phyloP scores from a whole-genome alignment of 179 eudicot genomes.

The Gypsophila paniculata region DNA sequence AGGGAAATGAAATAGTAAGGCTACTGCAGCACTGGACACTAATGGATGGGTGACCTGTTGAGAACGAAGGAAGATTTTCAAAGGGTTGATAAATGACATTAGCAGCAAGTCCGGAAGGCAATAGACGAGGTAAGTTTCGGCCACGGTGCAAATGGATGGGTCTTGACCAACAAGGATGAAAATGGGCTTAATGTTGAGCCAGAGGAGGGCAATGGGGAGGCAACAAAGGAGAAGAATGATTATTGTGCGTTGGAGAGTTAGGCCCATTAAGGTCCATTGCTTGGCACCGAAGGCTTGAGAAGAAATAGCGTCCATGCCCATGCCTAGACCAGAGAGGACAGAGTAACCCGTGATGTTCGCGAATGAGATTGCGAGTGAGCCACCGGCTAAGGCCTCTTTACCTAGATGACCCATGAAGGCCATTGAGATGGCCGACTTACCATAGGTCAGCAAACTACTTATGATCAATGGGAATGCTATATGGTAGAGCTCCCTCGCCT shows the following conservation, averaged over 20 bases:
- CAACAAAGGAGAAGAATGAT: slow-evolving; percentile 41
- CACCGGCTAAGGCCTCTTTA: slow-evolving; percentile 39
- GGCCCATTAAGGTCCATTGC: slow-evolving; percentile 49
- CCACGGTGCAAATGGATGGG: slow-evolving; percentile 39
- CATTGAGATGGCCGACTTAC: slow-evolving; percentile 36
- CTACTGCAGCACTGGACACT: slow-evolving; percentile 41
- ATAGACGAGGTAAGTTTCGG: slow-evolving; percentile 43
- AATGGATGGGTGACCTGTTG: slow-evolving; percentile 54
- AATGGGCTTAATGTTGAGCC: slow-evolving; percentile 57
- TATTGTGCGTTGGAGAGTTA: slow-evolving; percentile 56
- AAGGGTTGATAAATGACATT: slow-evolving; percentile 46
- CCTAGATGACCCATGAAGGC: slow-evolving; percentile 42
- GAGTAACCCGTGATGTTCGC: slow-evolving; percentile 51
- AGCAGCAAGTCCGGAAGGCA: slow-evolving; percentile 56
- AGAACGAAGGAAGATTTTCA: slow-evolving; percentile 47
- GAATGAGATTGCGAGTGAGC: slow-evolving; percentile 37
- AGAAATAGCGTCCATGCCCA: slow-evolving; percentile 74
- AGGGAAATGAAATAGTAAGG: slow-evolving; percentile 46
- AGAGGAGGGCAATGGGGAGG: slow-evolving; percentile 55
- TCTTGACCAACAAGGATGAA: slow-evolving; percentile 47
- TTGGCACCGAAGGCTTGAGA: slow-evolving; percentile 74
- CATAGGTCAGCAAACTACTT: slow-evolving; percentile 34
- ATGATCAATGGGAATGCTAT: slow-evolving; percentile 39
- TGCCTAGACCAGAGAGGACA: slow-evolving; percentile 38
- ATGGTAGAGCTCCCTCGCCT: slow-evolving; percentile 29